phyloP scores from a whole-genome alignment of 768 basidiomycete species.

The Daedalea quercina region DNA sequence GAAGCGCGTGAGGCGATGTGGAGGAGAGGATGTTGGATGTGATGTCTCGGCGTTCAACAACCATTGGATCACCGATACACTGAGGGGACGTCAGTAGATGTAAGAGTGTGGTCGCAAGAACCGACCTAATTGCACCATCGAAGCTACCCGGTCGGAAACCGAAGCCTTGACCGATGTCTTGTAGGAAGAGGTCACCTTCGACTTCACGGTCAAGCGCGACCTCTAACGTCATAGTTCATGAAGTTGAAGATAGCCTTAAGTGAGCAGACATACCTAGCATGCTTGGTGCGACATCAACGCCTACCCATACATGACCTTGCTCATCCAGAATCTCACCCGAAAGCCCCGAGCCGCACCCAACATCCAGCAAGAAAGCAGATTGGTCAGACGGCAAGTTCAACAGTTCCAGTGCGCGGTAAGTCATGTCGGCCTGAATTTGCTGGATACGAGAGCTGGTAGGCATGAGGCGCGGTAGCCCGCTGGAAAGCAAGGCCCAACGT shows the following conservation, averaged over 20 bases:
- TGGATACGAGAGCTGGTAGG: conserved; percentile 81
- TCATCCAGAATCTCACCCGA: conserved; percentile 96
- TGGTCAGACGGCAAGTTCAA: conserved; percentile 75
- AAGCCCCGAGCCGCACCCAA: conserved; percentile 95
- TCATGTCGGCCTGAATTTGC: conserved; percentile 96
- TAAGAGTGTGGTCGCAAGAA: not conserved
- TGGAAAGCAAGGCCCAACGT: not conserved
- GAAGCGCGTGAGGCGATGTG: conserved; percentile 78
- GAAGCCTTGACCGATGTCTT: conserved; percentile 97
- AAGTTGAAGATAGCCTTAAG: too few species aligned
- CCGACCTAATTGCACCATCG: conserved; percentile 93
- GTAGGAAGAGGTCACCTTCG: conserved; percentile 92
- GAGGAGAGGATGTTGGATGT: conserved; percentile 82
- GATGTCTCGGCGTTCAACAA: conserved; percentile 94
- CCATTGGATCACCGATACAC: conserved; percentile 99
- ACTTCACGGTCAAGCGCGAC: conserved; percentile 94
- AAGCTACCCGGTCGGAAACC: conserved; percentile 96
- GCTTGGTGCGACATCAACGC: conserved; percentile 90
- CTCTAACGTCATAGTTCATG: too few species aligned
- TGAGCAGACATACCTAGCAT: conserved; percentile 74
- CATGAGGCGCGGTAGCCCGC: not conserved
- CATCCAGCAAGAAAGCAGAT: conserved; percentile 84
- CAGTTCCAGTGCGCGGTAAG: conserved; percentile 89
- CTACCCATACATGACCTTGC: conserved; percentile 88
- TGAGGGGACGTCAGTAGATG: conserved; percentile 26